Base-by-base conservation (phyloP, 1,284 basidiomycete genomes). In the Blastosporella zonata region DNA sequence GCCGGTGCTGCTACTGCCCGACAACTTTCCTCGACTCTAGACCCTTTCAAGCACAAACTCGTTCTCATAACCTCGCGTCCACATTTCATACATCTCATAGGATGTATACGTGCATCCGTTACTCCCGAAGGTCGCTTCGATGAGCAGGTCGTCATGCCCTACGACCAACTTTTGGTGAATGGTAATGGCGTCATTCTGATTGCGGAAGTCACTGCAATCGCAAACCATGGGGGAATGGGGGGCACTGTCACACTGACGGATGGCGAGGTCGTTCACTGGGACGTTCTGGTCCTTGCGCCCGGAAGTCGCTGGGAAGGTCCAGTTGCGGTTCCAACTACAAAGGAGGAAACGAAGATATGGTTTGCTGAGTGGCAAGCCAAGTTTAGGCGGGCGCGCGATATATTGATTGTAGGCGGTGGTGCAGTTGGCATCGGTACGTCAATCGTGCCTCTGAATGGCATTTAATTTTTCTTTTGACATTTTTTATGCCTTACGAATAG, bases 341-440 rank as follows among this genome's bases (percentile, higher is more conserved):
- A 66, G 29, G 55, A 55, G 15, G 71, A 72, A 1, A 64, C 74
- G 2, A 48, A 63, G 6, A 60, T 64, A 10, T 69, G 72, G 52
- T 58, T 82, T 44, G 57, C 55, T 2, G 46, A 63, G 2, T 77
- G 73, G 70, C 67, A 76, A 34, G 55, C 59, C 28, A 71, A 70
- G 47, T 74, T 81, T 54, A 64, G 69, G 40, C 66, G 65, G 3
- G 77, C 81, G 2, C 66, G 71, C 28, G 72, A 78, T 50, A 69
- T 86, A 46, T 71, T 81, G 10, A 62, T 87, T 31, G 76, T 72
- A 0, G 85, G 85, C 8, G 84, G 80, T 21, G 84, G 85, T 38
- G 68, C 82, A 4, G 76, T 82, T 23, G 83, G 80, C 3, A 64
- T 78, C 35, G 82, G 82, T 80, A 55, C 7, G 21, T 31, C 1